Evolutionary conservation across 257 asterid genomes (phyloP).

Genomic region (Solanum pennellii): DNA sequence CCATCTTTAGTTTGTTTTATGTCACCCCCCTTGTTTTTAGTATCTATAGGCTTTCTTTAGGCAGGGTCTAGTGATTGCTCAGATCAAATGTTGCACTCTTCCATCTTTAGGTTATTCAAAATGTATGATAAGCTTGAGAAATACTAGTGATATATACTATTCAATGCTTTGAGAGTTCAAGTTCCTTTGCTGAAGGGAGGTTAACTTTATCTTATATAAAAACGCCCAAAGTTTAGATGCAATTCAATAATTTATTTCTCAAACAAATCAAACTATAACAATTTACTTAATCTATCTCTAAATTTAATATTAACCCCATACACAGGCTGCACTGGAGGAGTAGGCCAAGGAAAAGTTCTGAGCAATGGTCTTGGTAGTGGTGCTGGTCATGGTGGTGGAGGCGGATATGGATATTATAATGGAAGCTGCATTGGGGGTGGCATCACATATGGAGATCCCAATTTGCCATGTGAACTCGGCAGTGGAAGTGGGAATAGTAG

Average conservation of each 20-base stretch:
- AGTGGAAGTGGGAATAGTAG: constrained; percentile 97
- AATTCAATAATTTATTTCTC: not conserved
- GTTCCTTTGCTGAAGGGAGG: not conserved
- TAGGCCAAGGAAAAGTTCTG: constrained; percentile 65
- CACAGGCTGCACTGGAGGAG: constrained; percentile 89
- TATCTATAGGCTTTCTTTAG: not conserved
- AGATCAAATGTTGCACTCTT: not conserved
- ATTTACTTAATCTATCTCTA: not conserved
- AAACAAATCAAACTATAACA: not conserved
- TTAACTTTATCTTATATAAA: not conserved
- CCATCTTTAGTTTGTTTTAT: not conserved
- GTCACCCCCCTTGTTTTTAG: not conserved
- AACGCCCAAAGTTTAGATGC: not conserved
- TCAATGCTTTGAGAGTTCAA: not conserved
- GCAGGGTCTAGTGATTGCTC: not conserved
- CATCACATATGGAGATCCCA: constrained; percentile 62
- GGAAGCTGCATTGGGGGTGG: constrained; percentile 79
- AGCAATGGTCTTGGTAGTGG: constrained; percentile 79
- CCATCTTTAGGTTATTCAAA: not conserved
- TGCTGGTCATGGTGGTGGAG: constrained; percentile 97
- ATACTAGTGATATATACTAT: not conserved
- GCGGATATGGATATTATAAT: constrained; percentile 76
- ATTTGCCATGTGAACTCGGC: constrained; percentile 91
- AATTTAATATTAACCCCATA: not conserved
- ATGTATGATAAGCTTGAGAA: not conserved